phyloP scores from a whole-genome alignment of 805 yeast genomes.

The Candida insectalens region DNA sequence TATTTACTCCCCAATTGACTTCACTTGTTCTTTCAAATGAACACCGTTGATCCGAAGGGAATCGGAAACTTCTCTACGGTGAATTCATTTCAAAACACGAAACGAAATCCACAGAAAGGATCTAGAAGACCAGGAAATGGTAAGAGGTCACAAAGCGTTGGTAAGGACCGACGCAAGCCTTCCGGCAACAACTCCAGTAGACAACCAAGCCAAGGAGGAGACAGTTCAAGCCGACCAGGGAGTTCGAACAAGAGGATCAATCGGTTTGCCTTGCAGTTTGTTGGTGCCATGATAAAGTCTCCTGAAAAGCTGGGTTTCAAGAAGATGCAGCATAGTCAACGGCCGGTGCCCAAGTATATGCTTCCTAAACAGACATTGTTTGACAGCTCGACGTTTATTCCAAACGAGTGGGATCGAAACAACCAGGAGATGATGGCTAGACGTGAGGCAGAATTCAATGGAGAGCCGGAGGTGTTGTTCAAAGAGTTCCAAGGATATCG shows the following conservation, averaged over 20 bases:
- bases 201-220: too few relatives aligned
- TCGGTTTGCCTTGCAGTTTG: constrained; percentile 16
- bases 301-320: constrained; percentile 22
- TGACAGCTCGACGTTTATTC: constrained; percentile 25
- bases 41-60: not conserved
- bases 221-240: too few relatives aligned
- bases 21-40: not conserved
- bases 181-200: too few relatives aligned
- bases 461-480: constrained; percentile 62
- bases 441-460: constrained; percentile 33
- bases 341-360: constrained; percentile 21
- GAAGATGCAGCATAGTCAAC: constrained; percentile 11
- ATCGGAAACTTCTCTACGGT: constrained; percentile 1
- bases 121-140: not conserved
- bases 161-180: not conserved
- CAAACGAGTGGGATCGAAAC: constrained; percentile 58
- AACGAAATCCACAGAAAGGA: not conserved
- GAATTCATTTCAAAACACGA: constrained; percentile 1
- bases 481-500: constrained; percentile 69
- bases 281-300: constrained; percentile 20
- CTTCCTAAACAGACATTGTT: constrained; percentile 23
- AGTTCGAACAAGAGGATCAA: not conserved
- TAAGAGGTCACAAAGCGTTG: too few relatives aligned
- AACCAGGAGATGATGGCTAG: constrained; percentile 56
- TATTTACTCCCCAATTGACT: not conserved